Evolutionary conservation across 75 land plant genomes (phyloP).

Genomic region (Picea glauca): DNA sequence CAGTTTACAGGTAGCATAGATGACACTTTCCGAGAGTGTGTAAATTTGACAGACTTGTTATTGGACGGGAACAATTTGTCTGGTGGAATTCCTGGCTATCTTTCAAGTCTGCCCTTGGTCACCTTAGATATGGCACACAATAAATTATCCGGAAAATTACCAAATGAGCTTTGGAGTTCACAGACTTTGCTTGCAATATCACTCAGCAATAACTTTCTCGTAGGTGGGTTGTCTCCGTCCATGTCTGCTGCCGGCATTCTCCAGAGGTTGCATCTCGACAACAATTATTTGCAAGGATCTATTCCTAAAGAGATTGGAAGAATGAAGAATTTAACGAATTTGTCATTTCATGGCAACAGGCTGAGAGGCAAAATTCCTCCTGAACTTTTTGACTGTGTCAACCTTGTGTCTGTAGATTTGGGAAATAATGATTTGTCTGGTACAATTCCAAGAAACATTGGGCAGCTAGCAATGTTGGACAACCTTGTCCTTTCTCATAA

Average conservation of each 20-base stretch:
- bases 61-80: constrained; percentile 40
- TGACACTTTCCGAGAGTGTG: constrained; percentile 34
- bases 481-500: constrained; percentile 77
- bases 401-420: constrained; percentile 58
- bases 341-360: constrained; percentile 42
- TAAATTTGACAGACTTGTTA: constrained; percentile 42
- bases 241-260: constrained; percentile 25
- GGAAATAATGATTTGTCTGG: constrained; percentile 62
- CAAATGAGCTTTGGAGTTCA: constrained; percentile 52
- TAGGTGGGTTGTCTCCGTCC: constrained; percentile 28
- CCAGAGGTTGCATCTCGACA: constrained; percentile 38
- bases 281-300: constrained; percentile 43
- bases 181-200: constrained; percentile 41
- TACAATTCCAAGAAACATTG: constrained; percentile 46
- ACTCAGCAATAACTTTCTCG: constrained; percentile 34
- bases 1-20: constrained; percentile 39
- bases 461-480: constrained; percentile 45
- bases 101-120: constrained; percentile 54
- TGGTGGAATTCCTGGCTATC: constrained; percentile 62
- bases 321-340: constrained; percentile 38
- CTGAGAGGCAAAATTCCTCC: constrained; percentile 61
- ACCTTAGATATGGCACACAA: constrained; percentile 51
- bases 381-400: constrained; percentile 47
- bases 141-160: constrained; percentile 56
- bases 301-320: constrained; percentile 55